Conservation (phyloP, 768 basidiomycete genomes). For the Boletales sp. region DNA sequence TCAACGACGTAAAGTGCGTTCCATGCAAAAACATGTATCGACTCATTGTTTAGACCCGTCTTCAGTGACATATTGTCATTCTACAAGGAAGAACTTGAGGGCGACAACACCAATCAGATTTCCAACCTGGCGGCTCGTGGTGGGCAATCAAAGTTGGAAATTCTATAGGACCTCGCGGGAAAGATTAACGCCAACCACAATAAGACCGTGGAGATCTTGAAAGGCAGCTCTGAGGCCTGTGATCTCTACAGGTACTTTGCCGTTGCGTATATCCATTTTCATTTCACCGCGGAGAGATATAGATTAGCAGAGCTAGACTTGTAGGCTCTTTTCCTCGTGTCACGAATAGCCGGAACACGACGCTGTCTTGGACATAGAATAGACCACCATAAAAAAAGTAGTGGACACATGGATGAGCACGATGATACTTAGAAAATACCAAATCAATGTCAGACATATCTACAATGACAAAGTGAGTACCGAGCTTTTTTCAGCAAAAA, state of each 20-base stretch:
- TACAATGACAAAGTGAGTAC: too few relatives aligned
- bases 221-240: slow-evolving; percentile 3
- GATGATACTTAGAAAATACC: too few relatives aligned
- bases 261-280: slow-evolving; percentile 22
- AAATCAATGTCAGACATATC: too few relatives aligned
- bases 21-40: too few relatives aligned
- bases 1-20: slow-evolving; percentile 34
- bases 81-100: slow-evolving; percentile 34
- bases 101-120: slow-evolving; percentile 31
- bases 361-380: too few relatives aligned
- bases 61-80: slow-evolving; percentile 36
- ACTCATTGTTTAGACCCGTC: too few relatives aligned
- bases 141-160: slow-evolving; percentile 19
- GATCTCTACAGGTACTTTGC: slow-evolving; percentile 4
- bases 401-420: too few relatives aligned
- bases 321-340: slow-evolving; percentile 25
- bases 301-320: slow-evolving; percentile 12
- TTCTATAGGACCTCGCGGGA: slow-evolving; percentile 19
- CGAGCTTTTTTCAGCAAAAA: too few relatives aligned
- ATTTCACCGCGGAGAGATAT: slow-evolving; percentile 19
- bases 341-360: too few relatives aligned
- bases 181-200: slow-evolving; percentile 18
- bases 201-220: slow-evolving; percentile 20
- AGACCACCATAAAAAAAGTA: too few relatives aligned
- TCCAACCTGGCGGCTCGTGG: slow-evolving; percentile 24